Percentiles rank a stretch among this genome's conserved stretches.
Conservation (phyloP, 495 filamentous ascomycete genomes). For the Penicillium silybi region DNA sequence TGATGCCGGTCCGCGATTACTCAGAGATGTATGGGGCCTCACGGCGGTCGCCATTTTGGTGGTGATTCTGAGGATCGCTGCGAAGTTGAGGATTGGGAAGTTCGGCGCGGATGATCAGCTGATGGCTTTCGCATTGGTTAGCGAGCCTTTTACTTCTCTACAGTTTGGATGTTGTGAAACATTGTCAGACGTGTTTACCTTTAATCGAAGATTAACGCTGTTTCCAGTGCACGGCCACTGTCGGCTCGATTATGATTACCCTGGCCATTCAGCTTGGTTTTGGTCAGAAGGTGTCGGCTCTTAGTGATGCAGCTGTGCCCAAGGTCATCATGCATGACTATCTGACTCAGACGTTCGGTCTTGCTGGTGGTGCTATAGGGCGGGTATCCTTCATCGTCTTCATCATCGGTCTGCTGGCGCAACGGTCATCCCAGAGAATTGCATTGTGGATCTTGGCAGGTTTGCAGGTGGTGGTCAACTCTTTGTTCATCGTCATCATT, state of each 20-base stretch:
- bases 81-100: slow-evolving; percentile 24
- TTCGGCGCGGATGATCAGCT: slow-evolving; percentile 26
- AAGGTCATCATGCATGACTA: slow-evolving; percentile 28
- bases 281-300: slow-evolving; percentile 13
- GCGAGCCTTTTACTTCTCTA: slow-evolving; percentile 1
- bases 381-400: slow-evolving; percentile 40
- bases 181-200: background rate
- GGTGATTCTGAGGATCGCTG: slow-evolving; percentile 17
- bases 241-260: slow-evolving; percentile 25
- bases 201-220: background rate
- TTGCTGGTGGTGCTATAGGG: slow-evolving; percentile 19
- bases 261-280: slow-evolving; percentile 22
- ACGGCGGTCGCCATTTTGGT: slow-evolving; percentile 18
- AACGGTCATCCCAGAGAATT: slow-evolving; percentile 19
- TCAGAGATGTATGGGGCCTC: slow-evolving; percentile 26
- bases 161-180: background rate
- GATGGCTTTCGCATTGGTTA: slow-evolving; percentile 26
- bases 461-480: slow-evolving; percentile 24
- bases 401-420: slow-evolving; percentile 35
- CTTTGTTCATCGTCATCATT: slow-evolving; percentile 30
- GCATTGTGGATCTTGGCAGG: slow-evolving; percentile 32
- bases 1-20: slow-evolving; percentile 16
- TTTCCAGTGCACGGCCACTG: slow-evolving; percentile 16
- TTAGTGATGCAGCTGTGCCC: slow-evolving; percentile 1
- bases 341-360: slow-evolving; percentile 22